These are phyloP conservation scores for Tricholoma saponaceum DNA, from an alignment of 768 basidiomycete species.

Conservation along the genomic window DNA sequence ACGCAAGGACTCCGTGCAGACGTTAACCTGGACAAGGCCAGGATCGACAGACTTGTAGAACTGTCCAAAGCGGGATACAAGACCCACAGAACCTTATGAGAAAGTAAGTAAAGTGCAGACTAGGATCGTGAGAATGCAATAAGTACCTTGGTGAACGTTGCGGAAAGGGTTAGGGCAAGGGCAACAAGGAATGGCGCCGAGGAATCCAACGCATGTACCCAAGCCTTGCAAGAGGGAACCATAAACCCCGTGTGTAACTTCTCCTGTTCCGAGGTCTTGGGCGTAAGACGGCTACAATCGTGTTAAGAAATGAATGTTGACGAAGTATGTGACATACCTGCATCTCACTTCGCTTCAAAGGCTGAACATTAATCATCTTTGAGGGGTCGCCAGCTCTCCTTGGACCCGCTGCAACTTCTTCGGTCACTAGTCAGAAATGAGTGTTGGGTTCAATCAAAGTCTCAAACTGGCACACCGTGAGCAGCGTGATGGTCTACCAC, in stretches of 20 bases:
- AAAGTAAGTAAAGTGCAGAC: slow-evolving; percentile 16
- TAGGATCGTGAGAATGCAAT: slow-evolving; percentile 1
- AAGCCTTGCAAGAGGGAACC: slow-evolving; percentile 75
- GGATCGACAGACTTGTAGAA: slow-evolving; percentile 97
- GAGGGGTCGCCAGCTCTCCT: slow-evolving; percentile 21
- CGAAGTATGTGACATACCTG: slow-evolving; percentile 45
- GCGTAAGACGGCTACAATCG: slow-evolving; percentile 76
- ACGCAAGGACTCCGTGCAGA: slow-evolving; percentile 86
- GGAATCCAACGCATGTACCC: slow-evolving; percentile 61
- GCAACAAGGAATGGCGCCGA: slow-evolving; percentile 80
- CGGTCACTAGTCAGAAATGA: slow-evolving; percentile 50
- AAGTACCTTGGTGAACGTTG: slow-evolving; percentile 75
- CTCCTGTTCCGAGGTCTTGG: slow-evolving; percentile 75
- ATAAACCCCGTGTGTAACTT: slow-evolving; percentile 83
- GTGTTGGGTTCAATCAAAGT: neutral
- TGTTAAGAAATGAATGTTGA: neutral
- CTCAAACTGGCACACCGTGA: slow-evolving; percentile 45
- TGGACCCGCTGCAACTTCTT: slow-evolving; percentile 40
- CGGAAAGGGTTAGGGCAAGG: slow-evolving; percentile 84
- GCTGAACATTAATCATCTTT: slow-evolving; percentile 76
- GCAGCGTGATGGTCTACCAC: slow-evolving; percentile 73
- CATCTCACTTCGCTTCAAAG: slow-evolving; percentile 82
- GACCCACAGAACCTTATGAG: slow-evolving; percentile 72
- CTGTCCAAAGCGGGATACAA: slow-evolving; percentile 90
- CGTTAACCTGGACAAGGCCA: slow-evolving; percentile 88